These are phyloP conservation scores for Tricholoma saponaceum DNA, from an alignment of 768 basidiomycete species.

Conservation along the genomic window DNA sequence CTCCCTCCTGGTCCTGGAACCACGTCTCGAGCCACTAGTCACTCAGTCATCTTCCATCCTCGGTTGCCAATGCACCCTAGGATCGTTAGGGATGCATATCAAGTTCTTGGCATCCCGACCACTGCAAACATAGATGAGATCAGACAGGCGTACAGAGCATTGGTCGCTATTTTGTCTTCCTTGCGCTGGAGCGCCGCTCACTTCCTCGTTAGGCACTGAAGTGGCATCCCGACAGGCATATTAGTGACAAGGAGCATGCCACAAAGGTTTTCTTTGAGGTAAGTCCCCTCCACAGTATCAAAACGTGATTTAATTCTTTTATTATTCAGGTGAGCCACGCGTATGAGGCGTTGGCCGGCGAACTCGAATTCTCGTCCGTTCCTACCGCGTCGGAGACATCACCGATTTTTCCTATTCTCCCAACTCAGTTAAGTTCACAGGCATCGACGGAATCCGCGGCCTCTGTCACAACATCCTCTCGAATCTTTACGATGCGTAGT, in stretches of 20 bases:
- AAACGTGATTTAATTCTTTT: constrained; percentile 4
- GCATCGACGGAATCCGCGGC: constrained; percentile 18
- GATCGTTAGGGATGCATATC: background rate
- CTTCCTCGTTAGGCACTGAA: constrained; percentile 42
- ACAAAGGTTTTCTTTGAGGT: constrained; percentile 59
- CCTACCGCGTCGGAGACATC: constrained; percentile 6
- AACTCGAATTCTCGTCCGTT: constrained; percentile 20
- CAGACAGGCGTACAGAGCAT: constrained; percentile 53
- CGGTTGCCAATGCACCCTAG: background rate
- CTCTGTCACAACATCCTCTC: constrained; percentile 25
- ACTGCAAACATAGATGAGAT: constrained; percentile 11
- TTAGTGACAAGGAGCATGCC: constrained; percentile 45
- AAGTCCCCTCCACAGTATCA: constrained; percentile 12
- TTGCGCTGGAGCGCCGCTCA: constrained; percentile 15
- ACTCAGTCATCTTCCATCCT: background rate
- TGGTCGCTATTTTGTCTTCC: constrained; percentile 35
- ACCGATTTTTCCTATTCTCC: constrained; percentile 3
- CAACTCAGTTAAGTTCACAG: constrained; percentile 17
- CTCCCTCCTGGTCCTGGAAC: background rate
- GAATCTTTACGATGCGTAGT: constrained; percentile 20
- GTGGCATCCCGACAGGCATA: constrained; percentile 70
- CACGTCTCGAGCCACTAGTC: background rate
- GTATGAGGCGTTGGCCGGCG: constrained; percentile 50
- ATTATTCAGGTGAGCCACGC: constrained; percentile 46
- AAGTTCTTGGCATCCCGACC: background rate